Conservation (phyloP, 139 green algal species). For the Chlamydomonas sphaeroides region DNA sequence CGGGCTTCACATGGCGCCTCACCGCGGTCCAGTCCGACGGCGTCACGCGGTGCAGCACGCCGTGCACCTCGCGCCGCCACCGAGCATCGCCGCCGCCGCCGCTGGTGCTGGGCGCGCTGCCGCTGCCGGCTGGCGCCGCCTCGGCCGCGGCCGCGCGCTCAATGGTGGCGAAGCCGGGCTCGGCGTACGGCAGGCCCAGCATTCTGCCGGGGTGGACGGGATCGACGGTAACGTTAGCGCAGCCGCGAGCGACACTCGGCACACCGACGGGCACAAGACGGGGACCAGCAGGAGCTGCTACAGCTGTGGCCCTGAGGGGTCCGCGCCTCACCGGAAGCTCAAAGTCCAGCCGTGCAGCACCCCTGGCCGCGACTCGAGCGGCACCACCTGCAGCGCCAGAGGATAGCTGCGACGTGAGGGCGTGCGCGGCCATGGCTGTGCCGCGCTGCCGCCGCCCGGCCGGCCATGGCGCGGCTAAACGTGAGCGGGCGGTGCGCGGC, state of each 20-base stretch:
- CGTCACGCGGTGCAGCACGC: conserved; percentile 48
- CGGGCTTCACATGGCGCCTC: too few species aligned
- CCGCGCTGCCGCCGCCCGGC: too few species aligned
- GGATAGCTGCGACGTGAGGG: background rate
- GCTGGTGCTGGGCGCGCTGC: background rate
- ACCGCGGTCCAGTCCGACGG: conserved; percentile 45
- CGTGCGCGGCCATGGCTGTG: background rate
- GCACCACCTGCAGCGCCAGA: conserved; percentile 7
- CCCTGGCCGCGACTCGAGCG: conserved; percentile 1
- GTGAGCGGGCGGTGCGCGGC: background rate
- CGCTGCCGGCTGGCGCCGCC: background rate
- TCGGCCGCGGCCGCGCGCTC: background rate
- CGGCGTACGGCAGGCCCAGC: conserved; percentile 42
- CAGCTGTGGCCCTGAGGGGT: background rate
- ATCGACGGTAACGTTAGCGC: too few species aligned
- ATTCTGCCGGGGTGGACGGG: background rate
- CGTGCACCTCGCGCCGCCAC: conserved; percentile 37
- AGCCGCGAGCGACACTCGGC: too few species aligned
- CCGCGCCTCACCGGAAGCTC: conserved; percentile 2
- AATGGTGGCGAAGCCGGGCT: conserved; percentile 61
- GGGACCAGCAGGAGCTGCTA: too few species aligned
- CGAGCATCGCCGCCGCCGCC: background rate
- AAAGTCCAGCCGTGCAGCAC: conserved; percentile 3
- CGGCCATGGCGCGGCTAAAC: too few species aligned
- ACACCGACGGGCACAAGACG: background rate